Base-by-base conservation (phyloP, 148 eudicot genomes). In the Chenopodium quinoa region DNA sequence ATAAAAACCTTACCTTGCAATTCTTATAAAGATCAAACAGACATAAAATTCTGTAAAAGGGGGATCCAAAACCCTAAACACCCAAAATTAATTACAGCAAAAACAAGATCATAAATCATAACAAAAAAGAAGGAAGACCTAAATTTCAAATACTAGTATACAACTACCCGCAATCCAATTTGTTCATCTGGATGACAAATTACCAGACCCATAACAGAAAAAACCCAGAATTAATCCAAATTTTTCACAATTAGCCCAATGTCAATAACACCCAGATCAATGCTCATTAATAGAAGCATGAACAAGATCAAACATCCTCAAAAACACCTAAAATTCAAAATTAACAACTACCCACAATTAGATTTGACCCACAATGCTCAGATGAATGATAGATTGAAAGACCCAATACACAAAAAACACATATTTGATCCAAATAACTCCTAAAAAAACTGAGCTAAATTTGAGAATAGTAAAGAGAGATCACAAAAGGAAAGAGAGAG, bases 341-440 rank as follows among this genome's bases (percentile, higher is more conserved):
- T 40, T 0, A 58, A 10, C 58, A 80, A 7, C 79, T 2, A 75
- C 72, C 83, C 31, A 75, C 16, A 29, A 75, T 44, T 69, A 58
- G 12, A 69, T 79, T 79, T n/a, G 19, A 69, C 46, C 32, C 10
- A 25, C 71, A 79, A 68, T 25, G 1, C 4, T 68, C n/a, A 64
- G 7, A 78, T 12, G 9, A 17, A 23, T 27, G 20, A 23, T 34
- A 67, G 66, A 75, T 70, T 65, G 37, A 44, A 64, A 9, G 27
- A 78, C 78, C 73, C 73, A 73, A 19, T 23, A 20, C 27, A 22
- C 9, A 27, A 11, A 74, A 66, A 16, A n/a, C 23, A 48, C n/a
- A 16, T 52, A 75, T 3, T 72, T 46, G 54, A 46, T 72, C 75
- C 46, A 34, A n/a, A 56, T 40, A 0, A 27, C 10, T 2, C 13